Evolutionary conservation across 2,329 filamentous ascomycete species (phyloP).

Genomic region (Cladosporium sp.): DNA sequence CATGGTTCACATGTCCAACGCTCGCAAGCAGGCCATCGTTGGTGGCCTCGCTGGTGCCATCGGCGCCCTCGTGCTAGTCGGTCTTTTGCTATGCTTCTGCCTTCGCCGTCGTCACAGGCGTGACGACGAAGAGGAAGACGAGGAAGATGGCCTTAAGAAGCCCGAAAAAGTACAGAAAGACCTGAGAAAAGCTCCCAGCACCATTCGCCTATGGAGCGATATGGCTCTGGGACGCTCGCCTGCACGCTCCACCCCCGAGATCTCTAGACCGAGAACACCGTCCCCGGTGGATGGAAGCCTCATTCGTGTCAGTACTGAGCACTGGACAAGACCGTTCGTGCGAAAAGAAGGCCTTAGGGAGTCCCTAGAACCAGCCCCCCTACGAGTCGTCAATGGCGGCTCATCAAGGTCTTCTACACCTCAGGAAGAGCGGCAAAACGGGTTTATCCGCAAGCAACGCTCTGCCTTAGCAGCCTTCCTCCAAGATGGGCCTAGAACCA

Average conservation of each 20-base stretch:
- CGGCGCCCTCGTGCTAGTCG: constrained; percentile 25
- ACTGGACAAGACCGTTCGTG: constrained; percentile 30
- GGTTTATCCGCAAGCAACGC: constrained; percentile 20
- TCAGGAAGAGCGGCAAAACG: constrained; percentile 16
- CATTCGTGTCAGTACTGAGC: constrained; percentile 28
- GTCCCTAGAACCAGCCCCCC: constrained; percentile 20
- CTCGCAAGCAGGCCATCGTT: constrained; percentile 24
- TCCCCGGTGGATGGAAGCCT: constrained; percentile 28
- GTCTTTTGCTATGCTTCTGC: constrained; percentile 22
- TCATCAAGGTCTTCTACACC: constrained; percentile 20
- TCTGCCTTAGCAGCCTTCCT: constrained; percentile 16
- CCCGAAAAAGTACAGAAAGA: background rate
- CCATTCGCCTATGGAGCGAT: constrained; percentile 9
- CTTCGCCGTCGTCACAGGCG: constrained; percentile 19
- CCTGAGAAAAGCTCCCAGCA: constrained; percentile 4
- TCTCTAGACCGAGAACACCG: constrained; percentile 15
- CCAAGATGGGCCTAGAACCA: constrained; percentile 1
- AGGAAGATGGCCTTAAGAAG: constrained; percentile 12
- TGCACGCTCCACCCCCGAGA: constrained; percentile 14
- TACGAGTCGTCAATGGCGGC: constrained; percentile 29
- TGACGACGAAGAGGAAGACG: constrained; percentile 5
- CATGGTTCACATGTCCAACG: constrained; percentile 8
- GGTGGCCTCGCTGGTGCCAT: constrained; percentile 28
- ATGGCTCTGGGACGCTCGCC: background rate
- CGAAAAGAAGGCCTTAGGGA: constrained; percentile 28